Conservation (phyloP, 129 eudicot genomes). For the Helianthus tuberosus region DNA sequence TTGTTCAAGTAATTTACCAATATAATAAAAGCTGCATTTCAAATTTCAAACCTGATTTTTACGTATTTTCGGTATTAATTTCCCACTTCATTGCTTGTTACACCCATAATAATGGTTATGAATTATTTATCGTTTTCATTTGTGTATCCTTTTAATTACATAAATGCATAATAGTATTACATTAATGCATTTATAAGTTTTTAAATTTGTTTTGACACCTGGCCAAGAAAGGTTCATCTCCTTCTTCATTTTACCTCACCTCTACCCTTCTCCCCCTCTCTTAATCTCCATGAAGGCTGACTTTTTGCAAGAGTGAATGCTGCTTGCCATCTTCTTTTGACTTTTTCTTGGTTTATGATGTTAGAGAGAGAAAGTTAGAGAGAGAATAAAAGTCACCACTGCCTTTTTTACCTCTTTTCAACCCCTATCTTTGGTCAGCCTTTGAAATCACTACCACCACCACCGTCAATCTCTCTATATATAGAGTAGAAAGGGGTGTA, state of each 20-base stretch:
- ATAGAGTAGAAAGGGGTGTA: conserved; percentile 11
- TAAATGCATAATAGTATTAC: not conserved
- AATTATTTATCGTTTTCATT: conserved; percentile 5
- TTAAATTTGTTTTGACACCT: conserved; percentile 5
- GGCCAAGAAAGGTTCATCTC: conserved; percentile 2
- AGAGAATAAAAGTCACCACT: conserved; percentile 24
- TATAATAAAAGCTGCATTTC: too few relatives aligned
- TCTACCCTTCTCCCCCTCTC: not conserved
- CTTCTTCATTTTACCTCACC: not conserved
- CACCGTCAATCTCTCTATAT: conserved; percentile 37
- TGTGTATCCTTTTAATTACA: not conserved
- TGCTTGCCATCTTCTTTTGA: conserved; percentile 35
- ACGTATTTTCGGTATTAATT: not conserved
- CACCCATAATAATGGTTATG: not conserved
- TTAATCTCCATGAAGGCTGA: conserved; percentile 25
- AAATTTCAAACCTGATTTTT: too few relatives aligned
- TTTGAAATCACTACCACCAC: conserved; percentile 23
- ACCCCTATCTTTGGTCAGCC: conserved; percentile 32
- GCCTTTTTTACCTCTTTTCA: conserved; percentile 34
- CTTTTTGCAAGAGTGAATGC: conserved; percentile 37
- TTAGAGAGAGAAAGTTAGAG: conserved; percentile 19
- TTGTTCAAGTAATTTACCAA: too few relatives aligned
- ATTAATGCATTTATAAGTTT: conserved; percentile 11
- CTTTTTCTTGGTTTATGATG: conserved; percentile 29
- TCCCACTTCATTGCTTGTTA: conserved; percentile 1